Base-by-base conservation (phyloP, 2,329 filamentous ascomycete species). In the Trichoderma breve region DNA sequence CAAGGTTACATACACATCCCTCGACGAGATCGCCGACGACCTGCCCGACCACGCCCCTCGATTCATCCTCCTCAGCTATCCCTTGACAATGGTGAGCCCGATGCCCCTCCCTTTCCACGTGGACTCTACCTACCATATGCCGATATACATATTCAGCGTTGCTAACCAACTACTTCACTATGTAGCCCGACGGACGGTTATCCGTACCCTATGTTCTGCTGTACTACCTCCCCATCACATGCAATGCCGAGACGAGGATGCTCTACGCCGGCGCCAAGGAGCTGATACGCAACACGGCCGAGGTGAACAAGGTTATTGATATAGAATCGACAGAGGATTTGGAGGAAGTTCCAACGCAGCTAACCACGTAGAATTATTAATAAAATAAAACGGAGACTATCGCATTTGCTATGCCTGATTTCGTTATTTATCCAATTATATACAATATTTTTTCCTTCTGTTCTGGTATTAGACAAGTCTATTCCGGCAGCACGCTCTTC, bases 211-310 rank as follows among this genome's bases (percentile, higher is more conserved):
- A 99, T 81, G 94, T 98, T 61, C 89, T 98, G 80, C 84, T 99
- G 26, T 98, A 97, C 85, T 98, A 97, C 84, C 90, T 98, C 26
- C 96, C 96, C 8, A 92, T 91, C 66, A 98, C 95, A 63, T 96
- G 93, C 84, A 98, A 97, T 81, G 89, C 88, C 76, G 93, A 95
- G 79, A 85, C 92, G 79, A 90, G 93, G 76, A 98, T 98, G 96
- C 85, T 96, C 80, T 99, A 98, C 81, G 96, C 96, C 34, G 93
- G 95, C 51, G 96, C 96, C 57, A 97, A 98, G 83, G 96, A 99
- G 84, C 83, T 98, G 81, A 94, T 98, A 92, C 90, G 95, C 75
- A 97, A 93, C 79, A 97, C 93, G 70, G 93, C 93, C 72, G 94
- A 98, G 84, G 95, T 94, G n/a, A 91, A 92, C 69, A 90, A 89